A percentile compares a stretch with the other conserved stretches of the same genome.
Conservation (phyloP, 805 yeast genomes). For the Metschnikowia henanensis region DNA sequence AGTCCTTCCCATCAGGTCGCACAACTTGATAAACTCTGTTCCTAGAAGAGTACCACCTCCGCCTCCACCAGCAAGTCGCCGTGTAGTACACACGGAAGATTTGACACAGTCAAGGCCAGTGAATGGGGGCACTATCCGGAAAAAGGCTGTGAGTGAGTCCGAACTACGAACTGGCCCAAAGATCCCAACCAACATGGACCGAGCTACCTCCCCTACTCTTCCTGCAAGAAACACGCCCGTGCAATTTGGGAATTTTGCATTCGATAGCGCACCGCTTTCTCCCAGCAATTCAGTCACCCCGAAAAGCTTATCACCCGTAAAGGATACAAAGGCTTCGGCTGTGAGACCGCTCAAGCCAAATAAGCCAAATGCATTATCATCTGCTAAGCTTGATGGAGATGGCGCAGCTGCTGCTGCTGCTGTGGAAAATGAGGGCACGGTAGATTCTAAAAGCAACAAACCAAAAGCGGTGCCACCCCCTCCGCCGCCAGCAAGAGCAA, state of each 20-base stretch:
- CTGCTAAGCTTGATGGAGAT: conserved; percentile 15
- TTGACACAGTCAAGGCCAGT: background rate
- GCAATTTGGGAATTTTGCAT: conserved; percentile 26
- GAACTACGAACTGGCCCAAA: too few relatives aligned
- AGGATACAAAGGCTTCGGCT: conserved; percentile 16
- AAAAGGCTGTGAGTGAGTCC: too few relatives aligned
- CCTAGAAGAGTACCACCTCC: conserved; percentile 36
- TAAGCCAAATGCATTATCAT: conserved; percentile 16
- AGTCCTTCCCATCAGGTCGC: conserved; percentile 22
- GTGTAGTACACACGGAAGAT: conserved; percentile 1
- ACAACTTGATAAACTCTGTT: conserved; percentile 7
- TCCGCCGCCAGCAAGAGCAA: conserved; percentile 13
- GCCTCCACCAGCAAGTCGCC: conserved; percentile 24
- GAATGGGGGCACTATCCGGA: too few relatives aligned
- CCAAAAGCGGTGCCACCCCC: conserved; percentile 16
- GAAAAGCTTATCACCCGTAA: conserved; percentile 13
- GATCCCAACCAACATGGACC: conserved; percentile 10
- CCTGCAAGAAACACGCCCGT: conserved; percentile 10
- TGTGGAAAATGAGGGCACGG: background rate
- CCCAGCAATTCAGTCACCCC: conserved; percentile 36
- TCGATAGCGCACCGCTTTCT: conserved; percentile 38
- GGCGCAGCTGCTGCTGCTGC: background rate
- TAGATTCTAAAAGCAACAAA: background rate
- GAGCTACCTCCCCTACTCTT: conserved; percentile 10
- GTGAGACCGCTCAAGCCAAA: conserved; percentile 20